Evolutionary conservation across 331 rosid genomes (phyloP).

Genomic region (Prunus yedoensis): DNA sequence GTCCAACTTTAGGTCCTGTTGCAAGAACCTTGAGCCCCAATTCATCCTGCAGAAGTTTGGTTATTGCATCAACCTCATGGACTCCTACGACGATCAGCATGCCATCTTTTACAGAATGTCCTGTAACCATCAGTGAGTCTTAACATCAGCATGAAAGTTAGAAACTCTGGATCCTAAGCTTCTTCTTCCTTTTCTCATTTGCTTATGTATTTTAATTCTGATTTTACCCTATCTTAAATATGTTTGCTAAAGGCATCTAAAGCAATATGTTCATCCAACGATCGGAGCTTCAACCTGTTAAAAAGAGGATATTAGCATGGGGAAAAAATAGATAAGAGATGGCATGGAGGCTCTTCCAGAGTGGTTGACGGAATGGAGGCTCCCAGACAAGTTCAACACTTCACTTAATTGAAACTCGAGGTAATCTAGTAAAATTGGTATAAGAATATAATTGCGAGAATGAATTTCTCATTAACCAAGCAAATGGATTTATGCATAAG

Average conservation of each 20-base stretch:
- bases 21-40: conserved; percentile 65
- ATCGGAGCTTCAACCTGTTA: conserved; percentile 95
- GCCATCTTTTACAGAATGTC: conserved; percentile 67
- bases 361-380: too few relatives aligned
- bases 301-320: conserved; percentile 23
- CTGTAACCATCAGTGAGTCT: conserved; percentile 49
- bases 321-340: background rate
- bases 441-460: too few relatives aligned
- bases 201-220: background rate
- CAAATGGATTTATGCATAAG: too few relatives aligned
- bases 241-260: background rate
- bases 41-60: conserved; percentile 70
- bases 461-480: too few relatives aligned
- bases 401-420: too few relatives aligned
- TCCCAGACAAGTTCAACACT: too few relatives aligned
- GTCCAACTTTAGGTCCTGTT: conserved; percentile 46
- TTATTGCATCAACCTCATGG: conserved; percentile 53
- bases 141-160: conserved; percentile 12
- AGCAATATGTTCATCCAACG: conserved; percentile 43
- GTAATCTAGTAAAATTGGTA: too few relatives aligned
- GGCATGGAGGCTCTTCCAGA: too few relatives aligned
- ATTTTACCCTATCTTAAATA: background rate
- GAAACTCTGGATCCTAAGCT: background rate
- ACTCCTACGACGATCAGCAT: conserved; percentile 73
- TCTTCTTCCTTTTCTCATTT: background rate